phyloP scores from a whole-genome alignment of 148 eudicot species.

The Limonium bicolor region DNA sequence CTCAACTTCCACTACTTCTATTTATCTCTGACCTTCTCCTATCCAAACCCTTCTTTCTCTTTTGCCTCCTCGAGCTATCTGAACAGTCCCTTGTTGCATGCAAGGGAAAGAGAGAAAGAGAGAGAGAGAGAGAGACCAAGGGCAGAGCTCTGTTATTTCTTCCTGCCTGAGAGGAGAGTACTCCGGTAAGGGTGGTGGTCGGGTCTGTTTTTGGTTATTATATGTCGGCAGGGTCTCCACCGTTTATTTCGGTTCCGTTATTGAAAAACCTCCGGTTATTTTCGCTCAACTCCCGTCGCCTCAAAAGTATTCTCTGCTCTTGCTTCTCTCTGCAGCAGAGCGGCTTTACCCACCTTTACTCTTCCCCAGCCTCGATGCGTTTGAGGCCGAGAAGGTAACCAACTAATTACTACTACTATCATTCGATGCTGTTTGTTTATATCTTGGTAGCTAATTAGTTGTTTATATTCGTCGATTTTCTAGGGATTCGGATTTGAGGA shows the following conservation, averaged over 20 bases:
- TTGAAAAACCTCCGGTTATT: slow-evolving; percentile 35
- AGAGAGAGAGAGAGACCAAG: neutral
- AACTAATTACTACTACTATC: slow-evolving; percentile 1
- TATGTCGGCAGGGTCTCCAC: slow-evolving; percentile 40
- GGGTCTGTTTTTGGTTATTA: no score
- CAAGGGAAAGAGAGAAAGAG: neutral
- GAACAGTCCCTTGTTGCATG: no score
- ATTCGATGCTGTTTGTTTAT: slow-evolving; percentile 1
- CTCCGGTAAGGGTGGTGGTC: no score
- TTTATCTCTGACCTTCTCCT: neutral
- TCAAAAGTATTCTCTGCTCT: slow-evolving; percentile 11
- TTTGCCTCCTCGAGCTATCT: neutral
- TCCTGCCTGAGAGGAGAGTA: no score
- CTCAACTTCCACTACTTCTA: neutral
- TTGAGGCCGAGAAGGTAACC: slow-evolving; percentile 79
- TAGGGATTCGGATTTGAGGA: neutral
- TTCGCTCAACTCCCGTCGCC: slow-evolving; percentile 6
- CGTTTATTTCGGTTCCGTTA: slow-evolving; percentile 30
- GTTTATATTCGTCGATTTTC: neutral
- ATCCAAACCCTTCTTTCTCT: neutral
- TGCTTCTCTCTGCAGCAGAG: slow-evolving; percentile 53
- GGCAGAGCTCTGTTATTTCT: neutral
- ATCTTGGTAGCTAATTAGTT: neutral
- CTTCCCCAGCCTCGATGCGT: slow-evolving; percentile 74
- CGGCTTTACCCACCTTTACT: slow-evolving; percentile 8